Evolutionary conservation across 257 asterid species (phyloP).

Genomic region (Euphrasia confusa): DNA sequence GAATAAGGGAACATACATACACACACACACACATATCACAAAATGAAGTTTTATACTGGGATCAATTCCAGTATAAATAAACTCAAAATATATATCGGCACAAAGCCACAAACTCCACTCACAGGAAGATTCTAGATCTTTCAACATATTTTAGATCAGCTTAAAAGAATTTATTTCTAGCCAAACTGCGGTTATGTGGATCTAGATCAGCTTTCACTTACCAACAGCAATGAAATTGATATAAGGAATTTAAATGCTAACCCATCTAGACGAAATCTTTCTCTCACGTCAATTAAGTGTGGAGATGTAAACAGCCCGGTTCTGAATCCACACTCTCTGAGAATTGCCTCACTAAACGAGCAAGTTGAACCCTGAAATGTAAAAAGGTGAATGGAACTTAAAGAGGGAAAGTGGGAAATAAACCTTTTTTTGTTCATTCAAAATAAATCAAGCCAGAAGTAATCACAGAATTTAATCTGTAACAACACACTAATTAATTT

Average conservation of each 20-base stretch:
- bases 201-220: constrained; percentile 6
- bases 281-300: constrained; percentile 89
- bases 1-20: constrained; percentile 18
- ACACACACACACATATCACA: not conserved
- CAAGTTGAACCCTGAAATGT: constrained; percentile 79
- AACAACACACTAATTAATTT: not conserved
- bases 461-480: not conserved
- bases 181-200: not conserved
- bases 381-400: constrained; percentile 24
- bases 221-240: constrained; percentile 18
- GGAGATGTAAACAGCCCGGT: constrained; percentile 94
- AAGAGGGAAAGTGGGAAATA: constrained; percentile 9
- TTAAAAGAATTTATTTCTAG: too few species aligned
- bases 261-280: constrained; percentile 86
- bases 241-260: constrained; percentile 31
- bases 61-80: not conserved
- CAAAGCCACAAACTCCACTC: not conserved
- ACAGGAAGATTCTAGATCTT: not conserved
- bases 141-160: not conserved
- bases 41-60: not conserved
- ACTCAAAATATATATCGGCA: too few species aligned
- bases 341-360: constrained; percentile 72
- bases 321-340: constrained; percentile 73
- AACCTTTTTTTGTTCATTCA: not conserved
- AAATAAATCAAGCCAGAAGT: constrained; percentile 3